Evolutionary conservation across 1,139 yeast genomes (phyloP).

Genomic region (Kazachstania sp.): DNA sequence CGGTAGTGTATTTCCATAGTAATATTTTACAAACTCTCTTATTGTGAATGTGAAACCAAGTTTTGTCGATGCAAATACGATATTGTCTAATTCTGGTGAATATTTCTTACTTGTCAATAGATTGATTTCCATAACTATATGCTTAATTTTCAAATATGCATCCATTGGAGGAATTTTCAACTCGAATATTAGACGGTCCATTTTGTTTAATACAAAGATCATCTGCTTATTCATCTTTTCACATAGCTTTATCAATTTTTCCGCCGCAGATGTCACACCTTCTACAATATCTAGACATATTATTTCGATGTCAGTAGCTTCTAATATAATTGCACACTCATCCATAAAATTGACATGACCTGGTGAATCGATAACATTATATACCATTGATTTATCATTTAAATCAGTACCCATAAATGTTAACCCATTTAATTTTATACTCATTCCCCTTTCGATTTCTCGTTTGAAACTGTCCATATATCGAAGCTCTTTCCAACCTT

Average conservation of each 20-base stretch:
- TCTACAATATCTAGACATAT: constrained; percentile 80
- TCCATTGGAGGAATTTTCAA: constrained; percentile 66
- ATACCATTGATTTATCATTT: constrained; percentile 46
- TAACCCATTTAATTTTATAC: constrained; percentile 58
- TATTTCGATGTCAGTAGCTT: constrained; percentile 56
- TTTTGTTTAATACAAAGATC: constrained; percentile 62
- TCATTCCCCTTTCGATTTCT: constrained; percentile 63
- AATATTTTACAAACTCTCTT: constrained; percentile 53
- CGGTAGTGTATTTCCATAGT: constrained; percentile 31
- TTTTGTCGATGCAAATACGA: constrained; percentile 63
- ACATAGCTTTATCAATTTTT: constrained; percentile 20
- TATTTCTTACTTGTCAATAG: constrained; percentile 36
- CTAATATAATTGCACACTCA: constrained; percentile 53
- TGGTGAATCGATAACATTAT: constrained; percentile 76
- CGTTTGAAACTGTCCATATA: constrained; percentile 64
- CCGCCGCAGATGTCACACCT: constrained; percentile 46
- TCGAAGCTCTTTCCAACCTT: constrained; percentile 28
- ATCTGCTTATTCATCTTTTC: constrained; percentile 38
- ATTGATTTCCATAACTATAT: constrained; percentile 58
- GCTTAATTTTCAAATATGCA: constrained; percentile 58
- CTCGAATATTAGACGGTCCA: constrained; percentile 77
- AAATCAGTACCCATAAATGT: constrained; percentile 53
- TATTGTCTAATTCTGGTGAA: constrained; percentile 61
- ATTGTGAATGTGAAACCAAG: constrained; percentile 59
- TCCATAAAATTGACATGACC: constrained; percentile 84